Evolutionary conservation across 2,329 filamentous ascomycete genomes (phyloP).

Genomic region (Fusarium sp.): DNA sequence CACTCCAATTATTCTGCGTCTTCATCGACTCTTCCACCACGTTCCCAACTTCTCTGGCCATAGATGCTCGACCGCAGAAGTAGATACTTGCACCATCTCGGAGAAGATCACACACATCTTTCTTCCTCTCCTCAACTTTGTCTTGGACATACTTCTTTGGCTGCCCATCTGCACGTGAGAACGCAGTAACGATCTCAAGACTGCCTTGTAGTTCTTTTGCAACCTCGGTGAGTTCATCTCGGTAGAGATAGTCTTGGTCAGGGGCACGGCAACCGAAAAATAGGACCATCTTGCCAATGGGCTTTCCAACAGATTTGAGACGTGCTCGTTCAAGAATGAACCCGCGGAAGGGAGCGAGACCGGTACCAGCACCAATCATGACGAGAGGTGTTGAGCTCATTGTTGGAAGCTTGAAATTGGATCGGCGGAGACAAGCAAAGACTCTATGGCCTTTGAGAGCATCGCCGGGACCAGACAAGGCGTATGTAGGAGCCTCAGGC

Average conservation of each 20-base stretch:
- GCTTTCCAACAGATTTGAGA: constrained; percentile 31
- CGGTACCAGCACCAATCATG: constrained; percentile 62
- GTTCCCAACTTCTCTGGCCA: constrained; percentile 56
- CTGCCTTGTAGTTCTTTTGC: constrained; percentile 17
- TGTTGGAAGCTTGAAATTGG: constrained; percentile 57
- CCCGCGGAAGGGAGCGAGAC: constrained; percentile 54
- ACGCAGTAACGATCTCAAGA: constrained; percentile 32
- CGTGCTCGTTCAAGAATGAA: constrained; percentile 41
- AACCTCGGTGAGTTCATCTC: constrained; percentile 48
- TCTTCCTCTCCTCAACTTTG: constrained; percentile 44
- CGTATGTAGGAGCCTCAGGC: constrained; percentile 1
- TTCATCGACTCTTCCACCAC: constrained; percentile 50
- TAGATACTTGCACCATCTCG: constrained; percentile 51
- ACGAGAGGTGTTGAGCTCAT: constrained; percentile 56
- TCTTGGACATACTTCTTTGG: constrained; percentile 52
- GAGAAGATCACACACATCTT: constrained; percentile 44
- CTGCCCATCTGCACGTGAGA: constrained; percentile 20
- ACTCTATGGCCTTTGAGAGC: constrained; percentile 26
- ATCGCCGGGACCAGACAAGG: constrained; percentile 27
- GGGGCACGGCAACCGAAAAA: constrained; percentile 69
- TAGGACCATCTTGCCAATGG: constrained; percentile 47
- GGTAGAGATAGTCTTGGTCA: constrained; percentile 65
- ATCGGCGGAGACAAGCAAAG: constrained; percentile 40
- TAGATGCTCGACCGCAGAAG: constrained; percentile 52
- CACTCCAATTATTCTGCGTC: constrained; percentile 49